Evolutionary conservation across 192 early-diverging fungal genomes (phyloP).

Genomic region (Lobosporangium transversale): DNA sequence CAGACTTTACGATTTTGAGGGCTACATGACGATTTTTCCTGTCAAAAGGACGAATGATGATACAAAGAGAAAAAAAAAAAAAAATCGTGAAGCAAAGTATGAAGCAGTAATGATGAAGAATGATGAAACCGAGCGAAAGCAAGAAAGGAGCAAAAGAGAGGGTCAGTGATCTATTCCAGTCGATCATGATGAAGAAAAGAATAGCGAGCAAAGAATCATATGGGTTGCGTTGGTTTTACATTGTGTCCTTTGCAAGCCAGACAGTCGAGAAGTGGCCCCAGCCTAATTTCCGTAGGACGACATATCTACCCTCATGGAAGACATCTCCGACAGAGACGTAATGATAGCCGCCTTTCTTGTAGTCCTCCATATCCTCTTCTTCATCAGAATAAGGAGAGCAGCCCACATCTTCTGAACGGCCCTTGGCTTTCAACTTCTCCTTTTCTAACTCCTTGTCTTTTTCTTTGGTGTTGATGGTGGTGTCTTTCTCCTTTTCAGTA

Average conservation of each 20-base stretch:
- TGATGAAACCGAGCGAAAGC: no score
- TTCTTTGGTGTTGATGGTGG: no score
- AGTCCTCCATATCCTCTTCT: conserved; percentile 93
- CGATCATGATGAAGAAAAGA: background rate
- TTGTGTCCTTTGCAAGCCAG: conserved; percentile 88
- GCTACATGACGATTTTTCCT: conserved; percentile 85
- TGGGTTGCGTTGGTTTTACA: no score
- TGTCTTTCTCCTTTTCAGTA: no score
- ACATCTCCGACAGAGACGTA: conserved; percentile 84
- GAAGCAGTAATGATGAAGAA: no score
- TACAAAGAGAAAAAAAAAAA: background rate
- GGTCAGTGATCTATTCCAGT: background rate
- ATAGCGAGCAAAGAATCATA: background rate
- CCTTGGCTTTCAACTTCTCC: no score
- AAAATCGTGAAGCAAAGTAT: no score
- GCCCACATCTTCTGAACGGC: no score
- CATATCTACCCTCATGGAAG: conserved; percentile 84
- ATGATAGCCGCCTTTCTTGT: conserved; percentile 95
- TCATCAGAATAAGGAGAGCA: conserved; percentile 60
- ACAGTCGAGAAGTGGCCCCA: conserved; percentile 99
- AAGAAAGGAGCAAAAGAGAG: background rate
- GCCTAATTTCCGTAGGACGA: conserved; percentile 91
- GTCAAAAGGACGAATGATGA: conserved; percentile 1
- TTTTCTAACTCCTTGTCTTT: no score
- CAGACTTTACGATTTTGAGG: conserved; percentile 97